Conservation (phyloP, 148 eudicot genomes). For the Chenopodium formosanum region DNA sequence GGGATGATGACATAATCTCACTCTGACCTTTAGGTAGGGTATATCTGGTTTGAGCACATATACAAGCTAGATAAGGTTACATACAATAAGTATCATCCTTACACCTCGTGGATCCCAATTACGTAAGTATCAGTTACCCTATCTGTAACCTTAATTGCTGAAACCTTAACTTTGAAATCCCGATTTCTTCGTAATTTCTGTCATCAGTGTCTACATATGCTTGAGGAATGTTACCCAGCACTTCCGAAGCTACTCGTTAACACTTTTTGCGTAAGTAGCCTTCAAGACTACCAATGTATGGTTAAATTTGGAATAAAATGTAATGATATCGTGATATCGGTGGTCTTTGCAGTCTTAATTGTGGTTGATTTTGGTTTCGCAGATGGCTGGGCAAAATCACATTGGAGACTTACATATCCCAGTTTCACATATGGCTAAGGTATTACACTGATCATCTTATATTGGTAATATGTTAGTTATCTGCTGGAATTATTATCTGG, state of each 20-base stretch:
- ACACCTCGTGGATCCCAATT: constrained; percentile 98
- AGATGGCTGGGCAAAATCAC: constrained; percentile 99
- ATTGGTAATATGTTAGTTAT: neutral
- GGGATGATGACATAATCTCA: neutral
- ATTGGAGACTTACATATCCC: constrained; percentile 91
- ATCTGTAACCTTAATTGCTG: constrained; percentile 1
- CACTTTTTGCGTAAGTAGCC: constrained; percentile 89
- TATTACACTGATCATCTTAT: constrained; percentile 23
- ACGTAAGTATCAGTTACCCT: constrained; percentile 48
- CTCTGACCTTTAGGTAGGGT: constrained; percentile 59
- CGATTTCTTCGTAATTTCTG: constrained; percentile 25
- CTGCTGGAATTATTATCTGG: neutral
- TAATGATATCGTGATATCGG: neutral
- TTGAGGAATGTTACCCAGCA: constrained; percentile 86
- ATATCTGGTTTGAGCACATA: constrained; percentile 81
- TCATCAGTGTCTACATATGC: constrained; percentile 76
- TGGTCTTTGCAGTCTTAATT: neutral
- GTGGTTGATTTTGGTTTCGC: constrained; percentile 23
- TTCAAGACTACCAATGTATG: neutral
- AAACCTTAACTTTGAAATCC: neutral
- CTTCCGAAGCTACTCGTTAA: constrained; percentile 70
- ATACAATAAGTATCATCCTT: constrained; percentile 89
- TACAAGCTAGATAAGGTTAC: constrained; percentile 88
- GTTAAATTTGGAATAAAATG: neutral
- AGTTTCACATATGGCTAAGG: constrained; percentile 97